Evolutionary conservation across 352 stramenopile genomes (phyloP), one percentile per base, ranked within the genome.

Genomic region (Blastocystis sp.): DNA sequence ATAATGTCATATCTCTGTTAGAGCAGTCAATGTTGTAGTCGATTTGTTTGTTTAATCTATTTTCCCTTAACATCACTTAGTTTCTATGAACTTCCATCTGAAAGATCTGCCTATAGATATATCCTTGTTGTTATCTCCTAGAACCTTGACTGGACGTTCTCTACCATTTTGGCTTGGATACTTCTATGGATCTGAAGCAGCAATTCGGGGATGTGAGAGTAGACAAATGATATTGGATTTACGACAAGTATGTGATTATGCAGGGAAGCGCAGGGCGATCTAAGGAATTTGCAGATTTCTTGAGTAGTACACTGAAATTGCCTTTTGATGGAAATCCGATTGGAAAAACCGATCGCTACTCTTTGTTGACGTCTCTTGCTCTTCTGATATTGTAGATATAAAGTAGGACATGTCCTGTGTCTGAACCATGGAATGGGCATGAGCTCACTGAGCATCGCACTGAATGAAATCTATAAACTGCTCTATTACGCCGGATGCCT

Each of bases 301-400:
- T 78, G 34, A 16, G 11, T 6, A 78, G 76, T 43, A 9, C n/a
- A 47, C 56, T 88, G 1, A 45, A 76, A 24, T 20, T 88, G n/a
- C 76, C 76, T 5, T 76, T 76, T 70, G 50, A n/a, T 34, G 50
- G 24, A 78, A 59, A 76, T 20, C 18, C 50, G 16, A 88, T 88
- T 39, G 76, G 76, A 37, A 88, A 88, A 45, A 88, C 76, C 9
- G 76, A 88, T 8, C 59, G 76, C n/a, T 88, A 70, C 41, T 81
- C 76, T 24, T 34, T 88, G 76, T 88, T 34, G 37, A 11, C 20
- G 16, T 4, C 7, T 59, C 18, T 62, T 68, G 6, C 30, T 41
- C 16, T 78, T 16, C 13, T 39, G 41, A n/a, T 24, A 88, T 70
- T 4, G 24, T 66, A 88, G 76, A 3, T 88, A 88, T 30, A 69